phyloP scores from a whole-genome alignment of 2,329 filamentous ascomycete genomes.

The Pseudopyrenochaeta lycopersici region DNA sequence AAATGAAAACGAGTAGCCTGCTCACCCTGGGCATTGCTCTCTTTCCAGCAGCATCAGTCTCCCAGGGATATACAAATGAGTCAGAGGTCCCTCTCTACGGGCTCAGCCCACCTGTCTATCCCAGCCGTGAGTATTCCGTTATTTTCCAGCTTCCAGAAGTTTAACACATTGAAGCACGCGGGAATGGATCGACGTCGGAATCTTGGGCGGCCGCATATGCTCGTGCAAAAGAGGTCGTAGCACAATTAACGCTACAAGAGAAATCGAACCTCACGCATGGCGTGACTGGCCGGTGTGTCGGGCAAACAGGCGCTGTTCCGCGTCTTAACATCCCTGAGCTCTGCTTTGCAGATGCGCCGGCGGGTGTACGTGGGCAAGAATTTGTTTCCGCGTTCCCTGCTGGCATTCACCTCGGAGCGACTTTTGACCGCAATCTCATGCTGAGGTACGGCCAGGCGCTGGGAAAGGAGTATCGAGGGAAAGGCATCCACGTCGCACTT shows the following conservation, averaged over 20 bases:
- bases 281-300: constrained; percentile 41
- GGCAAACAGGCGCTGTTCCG: constrained; percentile 47
- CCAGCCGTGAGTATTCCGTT: constrained; percentile 34
- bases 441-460: constrained; percentile 72
- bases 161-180: too few species aligned
- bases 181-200: too few species aligned
- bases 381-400: constrained; percentile 44
- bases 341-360: constrained; percentile 51
- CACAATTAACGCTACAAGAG: constrained; percentile 53
- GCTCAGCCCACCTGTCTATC: constrained; percentile 40
- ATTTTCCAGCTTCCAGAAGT: neutral
- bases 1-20: too few species aligned
- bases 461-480: constrained; percentile 75
- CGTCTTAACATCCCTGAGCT: constrained; percentile 49
- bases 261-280: constrained; percentile 54
- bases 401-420: constrained; percentile 64
- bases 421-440: constrained; percentile 75
- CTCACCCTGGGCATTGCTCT: constrained; percentile 6
- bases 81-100: constrained; percentile 42
- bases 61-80: constrained; percentile 35
- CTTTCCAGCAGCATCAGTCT: constrained; percentile 8
- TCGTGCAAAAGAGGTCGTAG: constrained; percentile 51
- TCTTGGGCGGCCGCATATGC: constrained; percentile 39
- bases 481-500: constrained; percentile 75
- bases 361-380: constrained; percentile 41